These are phyloP conservation scores for Aspergillus avenaceus DNA, from an alignment of 495 filamentous ascomycete genomes.

Conservation along the genomic window DNA sequence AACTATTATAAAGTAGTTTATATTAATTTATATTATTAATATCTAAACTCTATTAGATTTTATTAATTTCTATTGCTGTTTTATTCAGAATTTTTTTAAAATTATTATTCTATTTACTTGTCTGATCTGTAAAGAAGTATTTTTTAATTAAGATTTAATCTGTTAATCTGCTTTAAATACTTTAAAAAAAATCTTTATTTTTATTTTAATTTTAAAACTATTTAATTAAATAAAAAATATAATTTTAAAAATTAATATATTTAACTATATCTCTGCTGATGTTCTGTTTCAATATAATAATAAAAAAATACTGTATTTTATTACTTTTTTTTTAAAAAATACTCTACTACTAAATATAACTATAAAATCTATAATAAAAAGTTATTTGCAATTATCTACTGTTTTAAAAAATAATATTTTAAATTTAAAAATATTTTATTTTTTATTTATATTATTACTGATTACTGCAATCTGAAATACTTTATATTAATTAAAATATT, in stretches of 20 bases:
- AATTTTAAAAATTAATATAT: too few species aligned
- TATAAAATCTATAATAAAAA: neutral
- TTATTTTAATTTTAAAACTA: too few species aligned
- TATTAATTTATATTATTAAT: neutral
- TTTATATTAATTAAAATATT: too few species aligned
- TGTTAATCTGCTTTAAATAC: neutral
- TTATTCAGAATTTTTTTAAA: slow-evolving; percentile 1
- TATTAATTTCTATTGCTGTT: neutral
- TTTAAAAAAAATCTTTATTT: too few species aligned
- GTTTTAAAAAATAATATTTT: neutral
- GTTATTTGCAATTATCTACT: neutral
- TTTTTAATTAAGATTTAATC: neutral
- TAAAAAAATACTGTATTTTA: neutral
- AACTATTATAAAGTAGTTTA: neutral
- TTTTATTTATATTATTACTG: too few species aligned
- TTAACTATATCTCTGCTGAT: too few species aligned
- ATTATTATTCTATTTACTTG: neutral
- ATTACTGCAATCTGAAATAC: too few species aligned
- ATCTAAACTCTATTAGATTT: neutral
- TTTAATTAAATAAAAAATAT: too few species aligned
- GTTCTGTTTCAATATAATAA: too few species aligned
- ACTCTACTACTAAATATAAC: neutral
- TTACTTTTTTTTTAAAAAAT: neutral
- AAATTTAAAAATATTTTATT: neutral
- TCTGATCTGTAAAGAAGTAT: neutral